Percentiles rank a stretch among this genome's conserved stretches.
phyloP scores from a whole-genome alignment of 192 early-diverging fungal species.

The Coemansia sp. region DNA sequence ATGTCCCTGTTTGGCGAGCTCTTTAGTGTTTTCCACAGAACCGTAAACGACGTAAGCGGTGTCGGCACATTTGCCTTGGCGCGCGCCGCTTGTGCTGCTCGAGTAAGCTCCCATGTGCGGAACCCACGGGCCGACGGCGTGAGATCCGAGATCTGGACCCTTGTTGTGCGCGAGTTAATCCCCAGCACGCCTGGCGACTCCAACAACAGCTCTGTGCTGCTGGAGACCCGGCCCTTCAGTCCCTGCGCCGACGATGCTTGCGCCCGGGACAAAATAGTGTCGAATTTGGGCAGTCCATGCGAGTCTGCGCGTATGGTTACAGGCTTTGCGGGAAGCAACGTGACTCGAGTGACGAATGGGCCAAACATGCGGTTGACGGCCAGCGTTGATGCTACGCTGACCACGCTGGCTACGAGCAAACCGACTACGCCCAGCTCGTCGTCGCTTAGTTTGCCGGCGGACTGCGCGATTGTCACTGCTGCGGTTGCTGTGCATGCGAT shows the following conservation, averaged over 20 bases:
- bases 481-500: constrained; percentile 38
- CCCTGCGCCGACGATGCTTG: constrained; percentile 3
- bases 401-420: constrained; percentile 33
- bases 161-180: constrained; percentile 22
- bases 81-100: constrained; percentile 7
- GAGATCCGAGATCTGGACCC: constrained; percentile 30
- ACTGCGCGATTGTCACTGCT: constrained; percentile 15
- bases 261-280: constrained; percentile 30
- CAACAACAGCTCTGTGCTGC: constrained; percentile 35
- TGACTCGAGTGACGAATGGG: constrained; percentile 50
- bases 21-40: constrained; percentile 41
- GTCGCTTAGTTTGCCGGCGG: constrained; percentile 21
- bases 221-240: constrained; percentile 17
- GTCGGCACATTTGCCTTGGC: constrained; percentile 12
- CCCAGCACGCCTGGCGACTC: constrained; percentile 45
- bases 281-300: constrained; percentile 48
- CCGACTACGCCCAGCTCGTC: constrained; percentile 19
- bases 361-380: constrained; percentile 37
- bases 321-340: constrained; percentile 15
- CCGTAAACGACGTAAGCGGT: constrained; percentile 37
- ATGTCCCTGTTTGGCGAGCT: constrained; percentile 19
- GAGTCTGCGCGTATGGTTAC: constrained; percentile 13
- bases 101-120: constrained; percentile 46
- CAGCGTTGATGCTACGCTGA: constrained; percentile 42
- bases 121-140: constrained; percentile 20